Evolutionary conservation across 164 flowering plant genomes (phyloP).

Genomic region (Aristolochia contorta): DNA sequence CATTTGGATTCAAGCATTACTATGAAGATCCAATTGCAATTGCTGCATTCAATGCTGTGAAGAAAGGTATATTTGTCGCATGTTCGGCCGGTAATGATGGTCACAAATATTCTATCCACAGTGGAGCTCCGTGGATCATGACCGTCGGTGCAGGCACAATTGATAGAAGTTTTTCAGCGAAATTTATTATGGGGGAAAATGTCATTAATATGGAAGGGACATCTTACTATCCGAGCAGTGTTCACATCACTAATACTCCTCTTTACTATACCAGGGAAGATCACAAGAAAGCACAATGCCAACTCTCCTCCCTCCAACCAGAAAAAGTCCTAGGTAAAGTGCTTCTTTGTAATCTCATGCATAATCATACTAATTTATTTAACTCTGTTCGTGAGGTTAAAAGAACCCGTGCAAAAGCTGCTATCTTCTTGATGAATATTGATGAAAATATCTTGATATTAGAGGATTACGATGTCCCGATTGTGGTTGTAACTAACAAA

Average conservation of each 20-base stretch:
- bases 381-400: not conserved
- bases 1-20: constrained; percentile 11
- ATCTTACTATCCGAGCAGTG: constrained; percentile 4
- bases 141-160: constrained; percentile 36
- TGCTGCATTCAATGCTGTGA: constrained; percentile 34
- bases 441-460: not conserved
- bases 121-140: constrained; percentile 44
- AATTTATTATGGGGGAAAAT: not conserved
- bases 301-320: not conserved
- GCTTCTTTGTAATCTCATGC: not conserved
- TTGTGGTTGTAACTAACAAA: constrained; percentile 10
- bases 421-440: not conserved
- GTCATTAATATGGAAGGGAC: constrained; percentile 4
- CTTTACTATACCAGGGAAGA: constrained; percentile 7
- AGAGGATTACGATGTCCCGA: constrained; percentile 11
- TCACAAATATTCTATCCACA: constrained; percentile 9
- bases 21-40: constrained; percentile 21
- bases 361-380: not conserved
- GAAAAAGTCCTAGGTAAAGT: constrained; percentile 7
- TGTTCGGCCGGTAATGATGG: constrained; percentile 35
- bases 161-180: constrained; percentile 11
- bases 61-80: constrained; percentile 30
- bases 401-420: constrained; percentile 5
- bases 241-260: constrained; percentile 2
- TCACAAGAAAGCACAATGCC: constrained; percentile 4